These are phyloP conservation scores for Camelina hispida DNA, from an alignment of 345 rosid species.

Conservation along the genomic window DNA sequence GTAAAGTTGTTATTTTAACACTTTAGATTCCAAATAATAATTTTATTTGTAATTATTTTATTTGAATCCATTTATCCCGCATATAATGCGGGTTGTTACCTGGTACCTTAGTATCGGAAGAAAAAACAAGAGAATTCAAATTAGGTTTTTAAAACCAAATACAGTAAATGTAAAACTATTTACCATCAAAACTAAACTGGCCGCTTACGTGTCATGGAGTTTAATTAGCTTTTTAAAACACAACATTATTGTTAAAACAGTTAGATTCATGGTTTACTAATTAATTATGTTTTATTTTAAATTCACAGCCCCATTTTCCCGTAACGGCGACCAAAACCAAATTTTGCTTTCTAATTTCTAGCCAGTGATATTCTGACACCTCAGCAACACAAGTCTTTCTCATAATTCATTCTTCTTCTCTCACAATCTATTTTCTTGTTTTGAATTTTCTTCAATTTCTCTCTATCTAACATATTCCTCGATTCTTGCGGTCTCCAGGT, in stretches of 20 bases:
- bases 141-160: not conserved
- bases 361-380: slow-evolving; percentile 26
- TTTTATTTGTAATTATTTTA: no score
- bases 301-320: not conserved
- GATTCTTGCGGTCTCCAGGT: slow-evolving; percentile 37
- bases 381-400: slow-evolving; percentile 16
- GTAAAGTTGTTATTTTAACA: no score
- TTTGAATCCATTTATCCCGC: no score
- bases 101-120: not conserved
- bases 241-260: slow-evolving; percentile 18
- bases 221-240: slow-evolving; percentile 12
- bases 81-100: no score
- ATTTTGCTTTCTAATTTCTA: not conserved
- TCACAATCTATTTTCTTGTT: slow-evolving; percentile 10
- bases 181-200: not conserved
- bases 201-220: not conserved
- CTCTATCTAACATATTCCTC: slow-evolving; percentile 10
- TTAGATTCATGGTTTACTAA: slow-evolving; percentile 18
- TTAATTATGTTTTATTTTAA: not conserved
- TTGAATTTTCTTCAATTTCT: slow-evolving; percentile 4
- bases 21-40: no score
- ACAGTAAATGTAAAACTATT: not conserved
- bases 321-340: not conserved
- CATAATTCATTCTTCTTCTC: not conserved
- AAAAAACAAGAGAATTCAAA: not conserved